Base-by-base conservation (phyloP, 257 asterid genomes). In the Rhazya stricta region DNA sequence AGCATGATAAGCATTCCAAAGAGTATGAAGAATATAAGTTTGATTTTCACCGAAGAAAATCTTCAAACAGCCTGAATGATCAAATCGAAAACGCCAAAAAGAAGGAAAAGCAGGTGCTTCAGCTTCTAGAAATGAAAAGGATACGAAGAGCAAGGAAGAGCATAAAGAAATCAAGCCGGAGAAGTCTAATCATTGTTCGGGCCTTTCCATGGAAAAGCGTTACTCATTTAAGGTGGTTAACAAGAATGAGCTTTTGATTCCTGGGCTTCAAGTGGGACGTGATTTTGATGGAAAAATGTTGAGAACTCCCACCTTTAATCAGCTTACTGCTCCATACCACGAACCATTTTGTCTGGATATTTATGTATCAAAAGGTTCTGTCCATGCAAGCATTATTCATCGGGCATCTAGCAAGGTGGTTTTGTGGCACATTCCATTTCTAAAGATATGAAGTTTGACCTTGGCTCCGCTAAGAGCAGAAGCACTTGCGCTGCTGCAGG, bases 331-430 rank as follows among this genome's bases (percentile, higher is more conserved):
- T 10, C 86, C 97, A 45, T 94, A 89, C 84, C 98, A 94, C 25
- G 91, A 90, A 56, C 98, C 97, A 0, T 90, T 90, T 82, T 94
- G 97, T 76, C 81, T 91, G 85, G 98, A 91, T 71, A 83, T 91
- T 58, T 85, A 81, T 62, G 72, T 94, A 30, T 85, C 96, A 0
- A 91, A 83, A 68, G 94, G 91, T 10, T 94, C 97, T 0, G 91
- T 86, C 8, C 89, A 97, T 54, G 97, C 97, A 15, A 81, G 98
- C 90, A 80, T 94, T 34, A 85, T 90, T 46, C 96, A 94, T 60
- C 90, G 97, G 6, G 91, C 90, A 50, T 90, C 97, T 56, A 91
- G 98, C 87, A 90, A 91, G 46, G 97, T 94, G 23, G 97, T 94
- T 21, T 77, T 32, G 93, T 84, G 68, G 86, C 98, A 1, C 91